phyloP scores from a whole-genome alignment of 805 yeast genomes.

The Kluyveromyces nonfermentans region DNA sequence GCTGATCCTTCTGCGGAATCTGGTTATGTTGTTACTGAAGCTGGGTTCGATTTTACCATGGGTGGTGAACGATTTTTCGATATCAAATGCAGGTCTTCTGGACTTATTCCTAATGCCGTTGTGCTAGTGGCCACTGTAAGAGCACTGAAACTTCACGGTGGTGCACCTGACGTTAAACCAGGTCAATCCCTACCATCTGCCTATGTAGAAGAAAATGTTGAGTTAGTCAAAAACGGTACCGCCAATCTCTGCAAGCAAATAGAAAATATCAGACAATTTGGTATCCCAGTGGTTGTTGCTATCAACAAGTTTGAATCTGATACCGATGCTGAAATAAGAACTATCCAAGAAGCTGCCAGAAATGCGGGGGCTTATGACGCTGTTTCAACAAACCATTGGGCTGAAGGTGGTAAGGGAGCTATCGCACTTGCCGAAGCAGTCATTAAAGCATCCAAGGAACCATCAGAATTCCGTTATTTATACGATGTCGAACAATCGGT shows the following conservation, averaged over 20 bases:
- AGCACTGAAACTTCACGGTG: constrained; percentile 96
- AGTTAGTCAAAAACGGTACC: constrained; percentile 67
- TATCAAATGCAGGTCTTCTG: constrained; percentile 90
- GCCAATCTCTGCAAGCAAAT: constrained; percentile 88
- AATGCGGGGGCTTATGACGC: constrained; percentile 94
- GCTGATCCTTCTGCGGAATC: constrained; percentile 32
- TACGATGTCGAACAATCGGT: constrained; percentile 66
- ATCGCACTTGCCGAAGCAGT: constrained; percentile 76
- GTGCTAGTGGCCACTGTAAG: constrained; percentile 93
- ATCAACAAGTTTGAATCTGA: constrained; percentile 83
- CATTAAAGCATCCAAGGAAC: constrained; percentile 51
- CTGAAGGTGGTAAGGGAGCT: constrained; percentile 90
- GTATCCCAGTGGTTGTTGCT: constrained; percentile 91
- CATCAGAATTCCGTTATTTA: constrained; percentile 46
- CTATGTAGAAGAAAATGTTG: constrained; percentile 74
- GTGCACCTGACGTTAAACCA: constrained; percentile 94
- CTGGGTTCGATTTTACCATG: constrained; percentile 98
- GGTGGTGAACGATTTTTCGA: constrained; percentile 97
- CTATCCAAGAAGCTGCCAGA: constrained; percentile 69
- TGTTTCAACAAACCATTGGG: constrained; percentile 89
- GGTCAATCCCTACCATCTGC: constrained; percentile 80
- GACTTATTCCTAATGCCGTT: constrained; percentile 78
- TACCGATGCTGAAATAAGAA: constrained; percentile 67
- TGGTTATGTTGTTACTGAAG: constrained; percentile 94
- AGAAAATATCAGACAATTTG: constrained; percentile 70